These are phyloP conservation scores for Rhododendron simsii DNA, from an alignment of 148 eudicot species.

Conservation along the genomic window DNA sequence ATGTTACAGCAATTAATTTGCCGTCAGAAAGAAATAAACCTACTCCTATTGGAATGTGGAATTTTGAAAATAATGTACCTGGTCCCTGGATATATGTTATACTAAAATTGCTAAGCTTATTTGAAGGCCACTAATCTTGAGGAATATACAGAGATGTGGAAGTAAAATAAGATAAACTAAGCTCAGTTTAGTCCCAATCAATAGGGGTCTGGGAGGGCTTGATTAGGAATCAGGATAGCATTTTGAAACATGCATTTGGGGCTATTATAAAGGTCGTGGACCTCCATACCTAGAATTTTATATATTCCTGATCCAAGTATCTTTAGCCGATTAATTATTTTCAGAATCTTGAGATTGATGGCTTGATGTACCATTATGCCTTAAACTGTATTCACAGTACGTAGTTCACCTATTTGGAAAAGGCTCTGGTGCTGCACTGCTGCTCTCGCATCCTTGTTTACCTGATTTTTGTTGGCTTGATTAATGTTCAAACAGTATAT, in stretches of 20 bases:
- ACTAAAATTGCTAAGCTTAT: background rate
- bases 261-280: background rate
- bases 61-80: background rate
- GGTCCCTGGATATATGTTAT: background rate
- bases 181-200: background rate
- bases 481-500: background rate
- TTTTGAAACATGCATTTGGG: background rate
- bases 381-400: background rate
- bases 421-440: constrained; percentile 4
- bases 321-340: background rate
- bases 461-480: background rate
- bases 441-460: background rate
- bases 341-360: background rate
- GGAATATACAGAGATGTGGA: background rate
- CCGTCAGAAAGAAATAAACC: background rate
- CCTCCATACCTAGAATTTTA: background rate
- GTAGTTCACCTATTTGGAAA: background rate
- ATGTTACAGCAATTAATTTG: background rate
- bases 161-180: background rate
- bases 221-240: background rate
- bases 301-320: background rate
- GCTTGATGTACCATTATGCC: background rate
- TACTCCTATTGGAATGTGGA: background rate
- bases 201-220: background rate
- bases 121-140: background rate